Base-by-base conservation (phyloP, 2,329 filamentous ascomycete genomes). In the Xylaria sp. region DNA sequence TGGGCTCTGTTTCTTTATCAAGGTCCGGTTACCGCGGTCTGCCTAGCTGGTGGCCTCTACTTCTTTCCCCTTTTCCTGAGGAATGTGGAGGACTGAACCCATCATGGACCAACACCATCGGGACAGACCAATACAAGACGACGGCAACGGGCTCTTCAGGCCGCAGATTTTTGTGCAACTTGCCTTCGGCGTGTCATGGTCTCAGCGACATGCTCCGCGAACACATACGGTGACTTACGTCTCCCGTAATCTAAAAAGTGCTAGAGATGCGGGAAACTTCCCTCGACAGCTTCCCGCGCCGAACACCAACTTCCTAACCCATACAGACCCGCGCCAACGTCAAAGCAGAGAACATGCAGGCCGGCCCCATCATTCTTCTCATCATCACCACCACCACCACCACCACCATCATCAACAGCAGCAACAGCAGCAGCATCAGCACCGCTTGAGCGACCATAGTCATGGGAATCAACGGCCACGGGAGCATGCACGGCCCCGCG, bases 161-260 rank as follows among this genome's bases (percentile, higher is more conserved):
- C 76, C 76, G 22, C 76, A 78, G 53, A 69, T 82, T 49, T 82
- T 80, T 53, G 67, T 82, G 8, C 76, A 79, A 50, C 67, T 83
- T 54, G 79, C 81, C 62, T 79, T 82, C 54, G 78, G 80, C 24
- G 67, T 83, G 20, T 80, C 79, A 1, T 81, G 77, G 74, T 72
- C 74, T 21, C 71, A 72, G n/a, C 73, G 72, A 38, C 72, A 76
- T 50, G 54, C 73, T 11, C 71, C 75, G 11, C 77, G 74, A 53
- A 74, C 68, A 47, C 77, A 78, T 54, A 74, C 75, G 22, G 56
- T 79, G 55, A 76, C 76, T 41, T 81, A 78, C 59, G 75, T 72
- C 59, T 81, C 79, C 17, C 74, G 74, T 52, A 74, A 71, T 50
- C 64, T 77, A 48, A 76, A 77, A 52, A 63, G 62, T 18, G 64